phyloP scores from a whole-genome alignment of 352 stramenopile genomes.

The Elongisporangium senticosum region DNA sequence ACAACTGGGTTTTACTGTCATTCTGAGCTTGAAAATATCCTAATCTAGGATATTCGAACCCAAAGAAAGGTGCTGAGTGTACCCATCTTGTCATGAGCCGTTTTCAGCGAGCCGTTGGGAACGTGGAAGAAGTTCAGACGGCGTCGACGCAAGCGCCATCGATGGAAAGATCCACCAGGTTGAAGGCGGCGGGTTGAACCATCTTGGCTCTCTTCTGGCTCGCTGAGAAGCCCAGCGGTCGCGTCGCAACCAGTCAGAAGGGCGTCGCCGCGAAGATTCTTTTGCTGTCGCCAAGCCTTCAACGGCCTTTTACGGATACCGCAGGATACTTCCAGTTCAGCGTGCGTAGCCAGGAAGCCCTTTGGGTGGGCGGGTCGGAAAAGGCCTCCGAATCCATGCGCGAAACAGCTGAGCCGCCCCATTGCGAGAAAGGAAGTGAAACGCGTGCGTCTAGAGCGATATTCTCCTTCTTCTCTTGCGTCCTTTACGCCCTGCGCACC shows the following conservation, averaged over 20 bases:
- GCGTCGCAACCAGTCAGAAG: not conserved
- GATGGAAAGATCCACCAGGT: not conserved
- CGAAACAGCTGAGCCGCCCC: not conserved
- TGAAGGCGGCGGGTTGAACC: not conserved
- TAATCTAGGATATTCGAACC: not conserved
- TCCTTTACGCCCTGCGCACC: no score
- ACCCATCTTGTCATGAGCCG: not conserved
- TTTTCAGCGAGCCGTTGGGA: not conserved
- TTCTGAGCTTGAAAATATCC: not conserved
- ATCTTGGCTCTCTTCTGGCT: not conserved
- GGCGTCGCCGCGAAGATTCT: not conserved
- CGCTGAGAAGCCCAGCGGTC: not conserved
- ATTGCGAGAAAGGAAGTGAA: not conserved
- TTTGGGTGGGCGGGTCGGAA: not conserved
- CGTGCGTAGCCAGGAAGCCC: not conserved
- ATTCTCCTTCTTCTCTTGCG: not conserved
- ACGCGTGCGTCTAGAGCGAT: not conserved
- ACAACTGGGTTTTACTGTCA: not conserved
- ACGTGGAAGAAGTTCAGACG: not conserved
- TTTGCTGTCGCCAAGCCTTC: not conserved
- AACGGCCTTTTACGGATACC: not conserved
- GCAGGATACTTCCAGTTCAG: not conserved
- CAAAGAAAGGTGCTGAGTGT: not conserved
- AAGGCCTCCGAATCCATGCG: not conserved
- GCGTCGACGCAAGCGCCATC: not conserved